Evolutionary conservation across 768 basidiomycete genomes (phyloP), one percentile per base, ranked within the genome.

Genomic region (Lactarius indigo): DNA sequence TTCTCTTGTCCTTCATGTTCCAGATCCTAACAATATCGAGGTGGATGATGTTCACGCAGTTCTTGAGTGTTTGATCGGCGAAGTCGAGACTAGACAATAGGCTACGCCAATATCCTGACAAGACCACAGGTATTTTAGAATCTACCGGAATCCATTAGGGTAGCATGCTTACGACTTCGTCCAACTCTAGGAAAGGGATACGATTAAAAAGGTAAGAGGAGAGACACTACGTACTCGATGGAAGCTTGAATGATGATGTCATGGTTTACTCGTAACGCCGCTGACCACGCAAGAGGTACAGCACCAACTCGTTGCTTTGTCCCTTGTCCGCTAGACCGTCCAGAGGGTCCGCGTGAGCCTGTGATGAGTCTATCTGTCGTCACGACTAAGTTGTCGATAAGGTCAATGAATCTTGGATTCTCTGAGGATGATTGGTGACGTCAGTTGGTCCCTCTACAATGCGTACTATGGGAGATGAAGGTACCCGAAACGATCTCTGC

Each of bases 401-500:
- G 23, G 17, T 61, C 64, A 20, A 18, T 15, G 10, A 28, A 59
- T 35, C 2, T 42, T 15, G 39, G 8, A 1, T 18, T n/a, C 31
- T 31, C 64, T 65, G 58, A 15, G 39, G 47, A 47, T 8, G 15
- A 9, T 12, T 7, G 37, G 28, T 9, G 30, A 13, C n/a, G 26
- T 65, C 23, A 37, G n/a, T 23, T 4, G 20, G 3, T 13, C 41
- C 17, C n/a, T 35, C 5, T 5, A 26, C 7, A 23, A 47, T 9
- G 30, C 31, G n/a, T 18, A 28, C 12, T n/a, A n/a, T n/a, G n/a
- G 28, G n/a, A 60, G 20, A 47, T 47, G 5, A 39, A 61, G 3
- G 5, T 61, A 65, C 64, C 33, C 2, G 64, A 65, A 61, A 65
- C 41, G 15, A 28, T 37, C n/a, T 65, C 64, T 3, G 30, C 59